Evolutionary conservation across 2,329 filamentous ascomycete genomes (phyloP), one percentile per base, ranked within the genome.

Genomic region (Parascedosporium putredinis): DNA sequence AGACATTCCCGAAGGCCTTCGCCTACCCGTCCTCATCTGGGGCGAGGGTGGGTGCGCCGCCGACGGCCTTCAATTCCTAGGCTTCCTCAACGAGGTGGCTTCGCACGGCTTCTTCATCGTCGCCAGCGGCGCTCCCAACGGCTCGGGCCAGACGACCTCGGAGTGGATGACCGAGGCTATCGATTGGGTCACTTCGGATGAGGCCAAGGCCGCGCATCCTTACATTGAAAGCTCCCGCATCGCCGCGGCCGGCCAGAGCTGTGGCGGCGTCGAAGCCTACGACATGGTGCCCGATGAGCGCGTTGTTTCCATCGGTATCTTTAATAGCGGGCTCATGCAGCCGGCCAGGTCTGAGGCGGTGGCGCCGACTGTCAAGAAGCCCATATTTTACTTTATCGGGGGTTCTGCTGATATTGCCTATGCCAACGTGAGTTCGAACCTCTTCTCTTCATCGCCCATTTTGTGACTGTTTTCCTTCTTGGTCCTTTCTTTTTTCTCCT

Each of bases 11-110:
- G 24, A 12, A 2, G 27, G 10, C 16, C 12, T 46, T 5, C 29
- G 4, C n/a, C 44, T 46, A 12, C 44, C 44, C 44, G 16, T 46
- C n/a, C 24, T 46, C 44, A 27, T 46, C 24, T 46, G 44, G 44
- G 44, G 44, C 44, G 10, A 46, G 3, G 18, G 14, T 2, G 44
- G 10, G 8, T 46, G 44, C 44, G 5, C 44, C 27, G 10, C 14
- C 25, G 25, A 46, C 25, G 44, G 27, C 27, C 24, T 46, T 27
- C 12, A 5, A 16, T 46, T 46, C 24, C 24, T 18, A 7, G 24
- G 18, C 24, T 46, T 46, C 44, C 44, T 46, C 44, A 46, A n/a
- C 25, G 44, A 46, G 25, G 25, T 46, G 4, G 24, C 44, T 27
- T 46, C 44, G 14, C 44, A 46, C 27, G 44, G 44, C 25, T 9